phyloP scores from a whole-genome alignment of 495 filamentous ascomycete genomes.

The Penicillium longicatenatum region DNA sequence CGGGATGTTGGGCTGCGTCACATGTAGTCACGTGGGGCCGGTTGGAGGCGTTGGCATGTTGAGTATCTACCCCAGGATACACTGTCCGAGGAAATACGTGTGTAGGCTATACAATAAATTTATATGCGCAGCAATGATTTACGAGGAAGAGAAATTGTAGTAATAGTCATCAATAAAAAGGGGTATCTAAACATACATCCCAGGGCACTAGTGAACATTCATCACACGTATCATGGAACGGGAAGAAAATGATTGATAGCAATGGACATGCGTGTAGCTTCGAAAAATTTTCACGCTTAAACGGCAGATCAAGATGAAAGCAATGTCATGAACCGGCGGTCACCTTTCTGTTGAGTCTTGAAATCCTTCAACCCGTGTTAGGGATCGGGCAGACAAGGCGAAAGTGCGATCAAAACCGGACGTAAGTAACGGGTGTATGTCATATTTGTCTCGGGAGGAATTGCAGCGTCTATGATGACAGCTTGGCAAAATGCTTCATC shows the following conservation, averaged over 20 bases:
- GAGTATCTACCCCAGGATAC: not conserved
- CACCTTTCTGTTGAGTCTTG: not conserved
- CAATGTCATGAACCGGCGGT: slow-evolving; percentile 5
- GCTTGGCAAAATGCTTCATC: slow-evolving; percentile 93
- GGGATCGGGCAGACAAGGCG: not conserved
- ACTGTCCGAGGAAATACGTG: not conserved
- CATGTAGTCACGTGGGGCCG: slow-evolving; percentile 4
- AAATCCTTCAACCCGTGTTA: not conserved
- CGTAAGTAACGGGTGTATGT: slow-evolving; percentile 3
- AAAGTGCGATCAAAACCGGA: not conserved
- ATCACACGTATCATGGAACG: slow-evolving; percentile 8
- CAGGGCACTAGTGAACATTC: slow-evolving; percentile 13
- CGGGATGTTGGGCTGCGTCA: slow-evolving; percentile 15
- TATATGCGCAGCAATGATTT: not conserved
- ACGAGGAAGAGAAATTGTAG: not conserved
- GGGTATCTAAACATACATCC: slow-evolving; percentile 35
- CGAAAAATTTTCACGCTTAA: slow-evolving; percentile 5
- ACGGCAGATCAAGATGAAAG: slow-evolving; percentile 4
- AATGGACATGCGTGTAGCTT: slow-evolving; percentile 6
- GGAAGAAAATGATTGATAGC: slow-evolving; percentile 10
- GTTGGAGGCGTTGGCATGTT: not conserved
- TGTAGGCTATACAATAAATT: not conserved
- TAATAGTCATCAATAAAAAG: slow-evolving; percentile 17
- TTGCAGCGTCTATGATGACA: slow-evolving; percentile 43
- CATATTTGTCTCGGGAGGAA: not conserved